Percentiles rank a stretch among this genome's conserved stretches.
Evolutionary conservation across 1,284 basidiomycete genomes (phyloP).

Genomic region (Cutaneotrichosporon spelunceum): DNA sequence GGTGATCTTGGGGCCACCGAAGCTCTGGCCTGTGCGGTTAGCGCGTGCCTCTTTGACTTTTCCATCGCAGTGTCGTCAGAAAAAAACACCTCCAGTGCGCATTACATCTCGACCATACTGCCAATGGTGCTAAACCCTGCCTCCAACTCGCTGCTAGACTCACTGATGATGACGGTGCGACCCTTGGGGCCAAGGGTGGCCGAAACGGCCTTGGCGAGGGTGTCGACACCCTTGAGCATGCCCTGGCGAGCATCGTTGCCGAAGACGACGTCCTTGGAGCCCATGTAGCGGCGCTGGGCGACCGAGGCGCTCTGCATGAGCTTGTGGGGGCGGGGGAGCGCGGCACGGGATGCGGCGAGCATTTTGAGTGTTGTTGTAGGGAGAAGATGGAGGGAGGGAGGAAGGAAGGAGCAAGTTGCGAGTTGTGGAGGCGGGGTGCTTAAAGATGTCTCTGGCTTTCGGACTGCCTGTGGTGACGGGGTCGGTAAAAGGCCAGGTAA

Average conservation of each 20-base stretch:
- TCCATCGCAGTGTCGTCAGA: neutral
- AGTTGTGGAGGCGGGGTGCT: neutral
- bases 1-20: constrained; percentile 96
- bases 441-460: neutral
- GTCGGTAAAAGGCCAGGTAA: constrained; percentile 14
- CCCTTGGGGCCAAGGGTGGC: constrained; percentile 97
- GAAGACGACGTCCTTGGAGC: constrained; percentile 93
- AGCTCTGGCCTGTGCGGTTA: constrained; percentile 63
- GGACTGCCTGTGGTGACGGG: neutral
- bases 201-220: constrained; percentile 90
- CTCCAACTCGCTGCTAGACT: constrained; percentile 11
- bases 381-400: neutral
- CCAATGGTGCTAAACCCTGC: neutral
- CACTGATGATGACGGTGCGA: constrained; percentile 96
- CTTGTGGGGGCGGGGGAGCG: constrained; percentile 54
- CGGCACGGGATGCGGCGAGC: constrained; percentile 42
- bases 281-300: constrained; percentile 57
- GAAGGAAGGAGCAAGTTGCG: constrained; percentile 13
- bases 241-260: constrained; percentile 90
- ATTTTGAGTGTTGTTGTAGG: constrained; percentile 25
- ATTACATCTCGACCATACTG: neutral
- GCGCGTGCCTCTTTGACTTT: neutral
- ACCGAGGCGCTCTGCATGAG: constrained; percentile 52
- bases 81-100: neutral
- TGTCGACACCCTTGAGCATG: constrained; percentile 93